Percentiles rank a stretch among this genome's conserved stretches.
phyloP scores from a whole-genome alignment of 805 yeast species.

The Myxozyma mucilagina region DNA sequence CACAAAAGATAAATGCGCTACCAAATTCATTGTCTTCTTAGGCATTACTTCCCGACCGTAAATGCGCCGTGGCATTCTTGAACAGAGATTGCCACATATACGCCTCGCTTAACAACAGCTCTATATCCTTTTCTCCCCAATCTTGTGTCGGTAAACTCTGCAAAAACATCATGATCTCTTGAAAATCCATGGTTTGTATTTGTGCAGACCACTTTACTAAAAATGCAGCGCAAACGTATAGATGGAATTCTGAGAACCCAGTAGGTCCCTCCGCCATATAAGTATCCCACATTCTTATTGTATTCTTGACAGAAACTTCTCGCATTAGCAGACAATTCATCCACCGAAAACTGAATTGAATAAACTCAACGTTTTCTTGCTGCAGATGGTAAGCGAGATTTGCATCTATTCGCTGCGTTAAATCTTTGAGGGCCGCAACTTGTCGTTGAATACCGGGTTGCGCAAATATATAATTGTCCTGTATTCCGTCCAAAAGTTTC shows the following conservation, averaged over 20 bases:
- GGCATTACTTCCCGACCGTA: slow-evolving; percentile 38
- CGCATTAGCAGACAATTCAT: slow-evolving; percentile 98
- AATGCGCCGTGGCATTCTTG: slow-evolving; percentile 86
- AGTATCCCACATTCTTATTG: slow-evolving; percentile 97
- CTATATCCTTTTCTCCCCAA: slow-evolving; percentile 90
- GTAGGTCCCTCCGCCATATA: slow-evolving; percentile 58
- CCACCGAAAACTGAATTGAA: slow-evolving; percentile 97
- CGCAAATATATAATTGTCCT: slow-evolving; percentile 95
- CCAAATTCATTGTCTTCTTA: background rate
- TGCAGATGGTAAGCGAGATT: slow-evolving; percentile 73
- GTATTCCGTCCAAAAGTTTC: slow-evolving; percentile 86
- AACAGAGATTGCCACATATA: slow-evolving; percentile 94
- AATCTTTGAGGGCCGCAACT: slow-evolving; percentile 73
- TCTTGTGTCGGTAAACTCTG: slow-evolving; percentile 84
- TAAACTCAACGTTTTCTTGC: slow-evolving; percentile 82
- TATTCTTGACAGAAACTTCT: slow-evolving; percentile 73
- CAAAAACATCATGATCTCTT: slow-evolving; percentile 85
- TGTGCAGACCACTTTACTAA: slow-evolving; percentile 81
- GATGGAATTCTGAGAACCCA: slow-evolving; percentile 90
- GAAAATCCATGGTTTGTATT: slow-evolving; percentile 84
- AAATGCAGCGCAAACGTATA: slow-evolving; percentile 97
- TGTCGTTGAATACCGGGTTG: slow-evolving; percentile 97
- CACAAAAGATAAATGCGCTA: background rate
- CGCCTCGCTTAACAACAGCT: slow-evolving; percentile 90
- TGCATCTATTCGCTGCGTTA: slow-evolving; percentile 77